Conservation (phyloP, 495 filamentous ascomycete species). For the Neurospora sp. region DNA sequence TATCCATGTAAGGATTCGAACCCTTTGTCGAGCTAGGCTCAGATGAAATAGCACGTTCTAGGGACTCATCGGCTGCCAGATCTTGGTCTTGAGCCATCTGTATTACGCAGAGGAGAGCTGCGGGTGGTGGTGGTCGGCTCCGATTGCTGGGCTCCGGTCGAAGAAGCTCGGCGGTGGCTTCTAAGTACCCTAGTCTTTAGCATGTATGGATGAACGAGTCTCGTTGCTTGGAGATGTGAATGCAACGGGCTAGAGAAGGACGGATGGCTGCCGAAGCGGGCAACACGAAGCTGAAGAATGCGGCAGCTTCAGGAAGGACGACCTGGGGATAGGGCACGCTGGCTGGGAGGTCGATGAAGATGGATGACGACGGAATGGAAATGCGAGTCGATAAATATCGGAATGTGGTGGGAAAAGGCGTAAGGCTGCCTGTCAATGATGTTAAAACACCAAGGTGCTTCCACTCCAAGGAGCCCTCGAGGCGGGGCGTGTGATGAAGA, state of each 20-base stretch:
- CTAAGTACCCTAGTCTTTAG: conserved; percentile 18
- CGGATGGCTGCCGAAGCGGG: not conserved
- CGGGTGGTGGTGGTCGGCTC: conserved; percentile 4
- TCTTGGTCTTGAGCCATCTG: conserved; percentile 42
- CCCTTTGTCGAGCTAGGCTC: conserved; percentile 46
- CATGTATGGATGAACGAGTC: conserved; percentile 16
- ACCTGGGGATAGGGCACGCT: not conserved
- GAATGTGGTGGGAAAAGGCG: not conserved
- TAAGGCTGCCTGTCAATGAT: not conserved
- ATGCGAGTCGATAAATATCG: not conserved
- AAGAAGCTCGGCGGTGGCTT: conserved; percentile 27
- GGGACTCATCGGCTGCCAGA: conserved; percentile 37
- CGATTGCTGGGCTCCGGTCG: conserved; percentile 22
- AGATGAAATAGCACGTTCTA: conserved; percentile 48
- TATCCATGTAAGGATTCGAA: conserved; percentile 46
- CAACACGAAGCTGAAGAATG: not conserved
- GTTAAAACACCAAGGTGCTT: not conserved
- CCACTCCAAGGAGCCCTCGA: not conserved
- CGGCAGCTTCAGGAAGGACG: not conserved
- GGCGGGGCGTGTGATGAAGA: not conserved
- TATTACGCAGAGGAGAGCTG: conserved; percentile 16
- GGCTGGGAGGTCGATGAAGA: not conserved
- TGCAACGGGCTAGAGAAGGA: not conserved
- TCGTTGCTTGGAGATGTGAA: not conserved
- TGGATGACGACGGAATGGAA: not conserved